Percentiles rank a stretch among this genome's conserved stretches.
Conservation (phyloP, 2,329 filamentous ascomycete genomes). For the Calonectria naviculata region DNA sequence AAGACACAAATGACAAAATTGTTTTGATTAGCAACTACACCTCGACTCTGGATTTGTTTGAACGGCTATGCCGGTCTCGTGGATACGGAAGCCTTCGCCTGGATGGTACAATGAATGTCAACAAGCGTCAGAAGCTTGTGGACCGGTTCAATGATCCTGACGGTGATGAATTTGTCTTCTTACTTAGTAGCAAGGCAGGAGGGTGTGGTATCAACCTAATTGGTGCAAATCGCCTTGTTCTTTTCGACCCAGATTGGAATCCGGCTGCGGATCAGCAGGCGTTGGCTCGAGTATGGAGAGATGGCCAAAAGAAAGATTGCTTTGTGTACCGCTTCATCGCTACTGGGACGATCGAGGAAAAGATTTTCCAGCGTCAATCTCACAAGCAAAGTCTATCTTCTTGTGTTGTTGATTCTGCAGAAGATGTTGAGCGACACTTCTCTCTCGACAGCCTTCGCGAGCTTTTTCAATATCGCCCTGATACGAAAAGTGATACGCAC, state of each 20-base stretch:
- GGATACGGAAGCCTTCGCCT: conserved; percentile 89
- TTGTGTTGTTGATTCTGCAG: conserved; percentile 94
- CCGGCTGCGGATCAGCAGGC: conserved; percentile 98
- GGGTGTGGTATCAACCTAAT: conserved; percentile 97
- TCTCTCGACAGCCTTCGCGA: conserved; percentile 90
- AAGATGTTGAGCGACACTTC: conserved; percentile 98
- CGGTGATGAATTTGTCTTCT: conserved; percentile 90
- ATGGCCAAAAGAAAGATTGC: conserved; percentile 98
- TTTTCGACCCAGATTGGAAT: conserved; percentile 99
- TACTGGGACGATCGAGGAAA: conserved; percentile 97
- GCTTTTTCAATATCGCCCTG: conserved; percentile 89
- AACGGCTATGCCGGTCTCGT: conserved; percentile 86
- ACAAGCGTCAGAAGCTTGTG: conserved; percentile 95
- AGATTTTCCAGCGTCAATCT: conserved; percentile 98
- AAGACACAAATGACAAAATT: conserved; percentile 99
- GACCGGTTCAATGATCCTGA: conserved; percentile 97
- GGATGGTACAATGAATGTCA: conserved; percentile 98
- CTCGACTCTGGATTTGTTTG: conserved; percentile 93
- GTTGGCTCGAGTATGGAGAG: conserved; percentile 96
- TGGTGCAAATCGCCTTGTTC: conserved; percentile 90
- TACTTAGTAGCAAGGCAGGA: conserved; percentile 96
- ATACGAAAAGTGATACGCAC: conserved; percentile 92
- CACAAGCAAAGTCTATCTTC: conserved; percentile 98
- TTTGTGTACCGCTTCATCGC: conserved; percentile 99
- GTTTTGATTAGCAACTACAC: conserved; percentile 99